phyloP scores from a whole-genome alignment of 2,329 filamentous ascomycete species.

The Colletotrichum musicola region DNA sequence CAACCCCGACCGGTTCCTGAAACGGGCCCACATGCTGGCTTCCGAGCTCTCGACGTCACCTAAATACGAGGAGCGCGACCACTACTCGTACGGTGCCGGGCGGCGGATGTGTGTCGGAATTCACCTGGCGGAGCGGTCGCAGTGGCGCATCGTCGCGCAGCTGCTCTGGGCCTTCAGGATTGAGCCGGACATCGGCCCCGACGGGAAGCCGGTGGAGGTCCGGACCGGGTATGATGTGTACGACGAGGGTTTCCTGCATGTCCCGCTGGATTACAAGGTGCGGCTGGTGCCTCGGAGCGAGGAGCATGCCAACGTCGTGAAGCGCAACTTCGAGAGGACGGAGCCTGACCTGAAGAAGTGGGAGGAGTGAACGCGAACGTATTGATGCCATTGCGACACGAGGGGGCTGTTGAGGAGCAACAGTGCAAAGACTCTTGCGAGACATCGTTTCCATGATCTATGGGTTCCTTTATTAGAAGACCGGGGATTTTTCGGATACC shows the following conservation, averaged over 20 bases:
- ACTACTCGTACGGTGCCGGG: slow-evolving; percentile 62
- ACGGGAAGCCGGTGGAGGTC: not conserved
- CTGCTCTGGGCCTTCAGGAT: slow-evolving; percentile 61
- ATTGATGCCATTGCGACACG: too few species aligned
- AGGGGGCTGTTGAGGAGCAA: too few species aligned
- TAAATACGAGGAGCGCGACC: slow-evolving; percentile 49
- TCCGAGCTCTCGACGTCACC: slow-evolving; percentile 44
- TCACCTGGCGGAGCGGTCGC: slow-evolving; percentile 61
- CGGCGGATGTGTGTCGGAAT: slow-evolving; percentile 62
- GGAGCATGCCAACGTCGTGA: not conserved
- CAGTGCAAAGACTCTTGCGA: too few species aligned
- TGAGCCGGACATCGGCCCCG: not conserved
- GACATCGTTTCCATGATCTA: too few species aligned
- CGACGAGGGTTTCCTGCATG: slow-evolving; percentile 14
- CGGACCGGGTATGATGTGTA: slow-evolving; percentile 20
- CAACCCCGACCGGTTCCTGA: slow-evolving; percentile 44
- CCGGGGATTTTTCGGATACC: too few species aligned
- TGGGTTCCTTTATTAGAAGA: too few species aligned
- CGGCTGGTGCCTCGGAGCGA: slow-evolving; percentile 13
- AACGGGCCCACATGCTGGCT: slow-evolving; percentile 45
- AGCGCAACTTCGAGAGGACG: not conserved
- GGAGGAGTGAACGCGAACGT: not conserved
- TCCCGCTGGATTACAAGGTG: slow-evolving; percentile 13
- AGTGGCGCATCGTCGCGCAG: slow-evolving; percentile 53
- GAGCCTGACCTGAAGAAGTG: not conserved